phyloP scores from a whole-genome alignment of 2,329 filamentous ascomycete species.

The Sporothrix luriei region DNA sequence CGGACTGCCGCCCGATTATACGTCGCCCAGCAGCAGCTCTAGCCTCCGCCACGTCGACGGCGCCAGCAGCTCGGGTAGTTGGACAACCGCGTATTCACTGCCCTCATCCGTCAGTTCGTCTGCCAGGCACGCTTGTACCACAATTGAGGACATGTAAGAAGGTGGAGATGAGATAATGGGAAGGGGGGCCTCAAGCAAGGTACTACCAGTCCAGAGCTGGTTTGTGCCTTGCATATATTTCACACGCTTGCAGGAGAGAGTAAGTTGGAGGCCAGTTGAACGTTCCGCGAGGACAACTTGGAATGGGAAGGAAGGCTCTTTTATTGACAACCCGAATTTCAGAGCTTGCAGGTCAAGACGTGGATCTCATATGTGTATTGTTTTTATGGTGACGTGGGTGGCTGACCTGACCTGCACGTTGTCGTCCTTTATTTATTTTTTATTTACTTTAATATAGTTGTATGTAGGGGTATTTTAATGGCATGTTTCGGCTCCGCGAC shows the following conservation, averaged over 20 bases:
- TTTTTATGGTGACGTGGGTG: not conserved
- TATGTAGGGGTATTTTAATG: not conserved
- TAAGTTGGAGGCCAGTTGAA: not conserved
- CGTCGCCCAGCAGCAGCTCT: not conserved
- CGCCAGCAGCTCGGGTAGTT: slow-evolving; percentile 8
- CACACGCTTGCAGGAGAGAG: slow-evolving; percentile 5
- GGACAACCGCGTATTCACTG: not conserved
- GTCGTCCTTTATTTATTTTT: slow-evolving; percentile 14
- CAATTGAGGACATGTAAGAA: not conserved
- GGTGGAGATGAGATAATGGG: not conserved
- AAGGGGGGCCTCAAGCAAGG: not conserved
- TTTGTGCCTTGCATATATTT: not conserved
- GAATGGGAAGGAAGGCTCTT: not conserved
- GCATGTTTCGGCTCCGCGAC: too few relatives aligned
- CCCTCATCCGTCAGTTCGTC: slow-evolving; percentile 1
- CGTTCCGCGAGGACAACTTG: slow-evolving; percentile 9
- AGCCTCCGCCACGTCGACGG: not conserved
- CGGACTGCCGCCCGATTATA: not conserved
- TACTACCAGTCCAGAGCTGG: not conserved
- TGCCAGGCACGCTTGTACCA: not conserved
- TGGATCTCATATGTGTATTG: not conserved
- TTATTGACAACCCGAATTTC: not conserved
- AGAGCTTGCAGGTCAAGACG: not conserved
- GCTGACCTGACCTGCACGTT: not conserved
- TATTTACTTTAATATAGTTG: not conserved